Evolutionary conservation across 306 rosid genomes (phyloP).

Genomic region (Pyrus pyrifolia): DNA sequence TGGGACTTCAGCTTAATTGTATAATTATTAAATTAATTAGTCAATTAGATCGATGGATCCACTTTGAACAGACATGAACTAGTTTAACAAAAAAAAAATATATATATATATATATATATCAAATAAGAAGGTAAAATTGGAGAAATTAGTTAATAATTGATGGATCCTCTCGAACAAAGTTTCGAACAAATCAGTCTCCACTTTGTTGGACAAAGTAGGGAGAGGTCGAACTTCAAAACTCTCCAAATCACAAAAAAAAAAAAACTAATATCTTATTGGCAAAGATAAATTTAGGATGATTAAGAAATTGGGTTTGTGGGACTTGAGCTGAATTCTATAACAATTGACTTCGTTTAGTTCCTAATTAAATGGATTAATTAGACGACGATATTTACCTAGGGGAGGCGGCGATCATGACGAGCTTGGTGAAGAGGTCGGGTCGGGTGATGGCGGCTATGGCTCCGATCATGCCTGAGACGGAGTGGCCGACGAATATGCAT

Average conservation of each 20-base stretch:
- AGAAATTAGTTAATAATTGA: too few species aligned
- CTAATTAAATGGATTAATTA: too few species aligned
- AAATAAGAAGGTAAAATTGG: too few species aligned
- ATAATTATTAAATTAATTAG: background rate
- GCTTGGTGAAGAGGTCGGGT: conserved; percentile 62
- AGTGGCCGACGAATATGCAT: conserved; percentile 73
- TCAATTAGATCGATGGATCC: background rate
- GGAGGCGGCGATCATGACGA: conserved; percentile 52
- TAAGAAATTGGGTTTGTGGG: background rate
- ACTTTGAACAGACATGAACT: background rate
- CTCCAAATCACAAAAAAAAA: too few species aligned
- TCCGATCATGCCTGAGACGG: conserved; percentile 78
- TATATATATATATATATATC: too few species aligned
- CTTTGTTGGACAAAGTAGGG: background rate
- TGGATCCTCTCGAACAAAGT: too few species aligned
- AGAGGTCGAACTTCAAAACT: too few species aligned
- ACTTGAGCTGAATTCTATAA: background rate
- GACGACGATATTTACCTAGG: conserved; percentile 39
- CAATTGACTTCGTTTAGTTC: background rate
- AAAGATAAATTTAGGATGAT: background rate
- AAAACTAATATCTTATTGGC: background rate
- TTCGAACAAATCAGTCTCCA: background rate
- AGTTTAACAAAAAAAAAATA: too few species aligned
- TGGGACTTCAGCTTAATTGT: background rate
- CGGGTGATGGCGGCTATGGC: conserved; percentile 57